phyloP scores from a whole-genome alignment of 106 monocot species.

The Platanthera zijinensis region DNA sequence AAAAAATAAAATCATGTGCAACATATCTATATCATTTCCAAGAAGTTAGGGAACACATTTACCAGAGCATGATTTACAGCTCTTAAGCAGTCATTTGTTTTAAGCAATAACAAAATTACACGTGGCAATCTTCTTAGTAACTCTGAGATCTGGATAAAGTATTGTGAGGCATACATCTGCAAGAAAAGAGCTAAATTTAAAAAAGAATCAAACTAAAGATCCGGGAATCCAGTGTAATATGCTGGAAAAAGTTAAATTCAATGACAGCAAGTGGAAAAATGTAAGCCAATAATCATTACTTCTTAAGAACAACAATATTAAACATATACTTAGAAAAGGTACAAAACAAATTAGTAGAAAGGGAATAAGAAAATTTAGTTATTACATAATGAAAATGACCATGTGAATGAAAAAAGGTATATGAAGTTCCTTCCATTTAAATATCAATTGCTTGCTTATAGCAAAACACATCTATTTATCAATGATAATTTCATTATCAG shows the following conservation, averaged over 20 bases:
- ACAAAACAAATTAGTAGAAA: not conserved
- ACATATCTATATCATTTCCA: not conserved
- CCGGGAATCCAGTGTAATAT: not conserved
- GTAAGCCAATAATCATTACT: not conserved
- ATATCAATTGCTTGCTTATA: too few relatives aligned
- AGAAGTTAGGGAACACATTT: conserved; percentile 5
- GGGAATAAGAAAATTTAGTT: conserved; percentile 1
- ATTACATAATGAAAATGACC: not conserved
- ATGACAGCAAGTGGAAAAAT: not conserved
- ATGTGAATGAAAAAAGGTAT: not conserved
- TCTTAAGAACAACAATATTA: not conserved
- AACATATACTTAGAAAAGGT: not conserved
- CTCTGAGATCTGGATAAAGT: conserved; percentile 87
- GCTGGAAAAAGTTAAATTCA: not conserved
- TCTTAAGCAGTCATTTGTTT: conserved; percentile 90
- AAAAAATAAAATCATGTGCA: too few relatives aligned
- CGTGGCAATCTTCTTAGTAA: conserved; percentile 87
- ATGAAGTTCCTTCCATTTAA: not conserved
- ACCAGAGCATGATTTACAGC: conserved; percentile 75
- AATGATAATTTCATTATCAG: too few relatives aligned
- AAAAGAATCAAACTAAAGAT: not conserved
- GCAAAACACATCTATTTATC: too few relatives aligned
- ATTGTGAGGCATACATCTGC: conserved; percentile 90
- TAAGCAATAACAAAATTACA: conserved; percentile 87
- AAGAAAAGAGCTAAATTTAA: not conserved